Conservation (phyloP, 306 rosid species). For the Quillaja saponaria region DNA sequence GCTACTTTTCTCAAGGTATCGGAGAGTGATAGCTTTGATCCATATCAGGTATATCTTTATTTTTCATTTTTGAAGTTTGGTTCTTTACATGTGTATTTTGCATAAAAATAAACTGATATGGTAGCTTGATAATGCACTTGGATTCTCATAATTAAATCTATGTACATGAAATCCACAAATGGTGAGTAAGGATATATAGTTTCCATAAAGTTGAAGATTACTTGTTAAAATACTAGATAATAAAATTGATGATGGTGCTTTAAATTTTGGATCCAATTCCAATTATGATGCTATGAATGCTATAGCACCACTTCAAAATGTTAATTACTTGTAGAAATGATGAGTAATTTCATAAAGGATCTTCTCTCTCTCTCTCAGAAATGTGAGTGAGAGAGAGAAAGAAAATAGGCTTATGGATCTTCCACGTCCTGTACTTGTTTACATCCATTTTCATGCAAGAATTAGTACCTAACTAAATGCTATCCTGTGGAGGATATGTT, state of each 20-base stretch:
- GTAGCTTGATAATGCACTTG: background rate
- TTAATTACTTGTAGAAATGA: background rate
- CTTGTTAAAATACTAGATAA: background rate
- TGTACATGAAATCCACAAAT: background rate
- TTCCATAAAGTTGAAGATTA: no score
- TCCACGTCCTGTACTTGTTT: no score
- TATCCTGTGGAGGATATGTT: no score
- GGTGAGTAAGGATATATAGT: background rate
- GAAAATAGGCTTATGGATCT: no score
- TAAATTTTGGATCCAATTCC: background rate
- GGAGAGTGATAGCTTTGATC: constrained; percentile 92
- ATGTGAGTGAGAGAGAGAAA: no score
- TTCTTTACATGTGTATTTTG: background rate
- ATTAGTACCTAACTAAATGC: no score
- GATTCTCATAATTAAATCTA: background rate
- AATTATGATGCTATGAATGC: background rate
- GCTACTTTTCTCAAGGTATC: constrained; percentile 98
- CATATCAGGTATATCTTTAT: constrained; percentile 70
- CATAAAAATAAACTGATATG: constrained; percentile 3
- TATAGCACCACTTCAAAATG: background rate
- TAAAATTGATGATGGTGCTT: background rate
- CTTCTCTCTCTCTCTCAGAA: no score
- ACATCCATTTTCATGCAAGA: no score
- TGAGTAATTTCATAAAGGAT: no score
- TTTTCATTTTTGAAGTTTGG: background rate